Evolutionary conservation across 129 eudicot species (phyloP), one percentile per base, ranked within the genome.

Genomic region (Artemisia tridentata): DNA sequence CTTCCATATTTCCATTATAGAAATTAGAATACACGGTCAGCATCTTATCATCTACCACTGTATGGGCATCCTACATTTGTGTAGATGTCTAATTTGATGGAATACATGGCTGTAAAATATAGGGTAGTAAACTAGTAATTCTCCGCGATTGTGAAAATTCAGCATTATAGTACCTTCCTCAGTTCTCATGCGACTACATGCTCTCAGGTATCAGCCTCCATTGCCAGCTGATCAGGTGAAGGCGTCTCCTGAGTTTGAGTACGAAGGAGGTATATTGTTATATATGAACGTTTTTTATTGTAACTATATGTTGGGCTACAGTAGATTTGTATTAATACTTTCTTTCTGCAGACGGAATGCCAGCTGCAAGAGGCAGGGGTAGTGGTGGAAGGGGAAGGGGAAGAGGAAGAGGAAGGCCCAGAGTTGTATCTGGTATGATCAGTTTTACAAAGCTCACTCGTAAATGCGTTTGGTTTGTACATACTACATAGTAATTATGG

Each of bases 141-240:
- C 66, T 2, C 10, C 5, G 27, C n/a, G 18, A 16, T 11, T 19
- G 14, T 41, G 25, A n/a, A 38, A 3, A 65, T 45, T 53, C 18
- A 13, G 18, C 17, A 13, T 18, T 72, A 10, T 29, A 48, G 23
- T 71, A 45, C 25, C 23, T 71, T 9, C 47, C 5, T 41, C 1
- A 15, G 14, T 21, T 12, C 29, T 75, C 16, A 69, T 16, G 13
- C 3, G 4, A 9, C 67, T 72, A 65, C 18, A 49, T 64, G 1
- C 27, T 72, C 52, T 72, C 82, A 92, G 98, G 80, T 92, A 92
- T 73, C 98, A 92, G 74, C 87, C 89, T 34, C 98, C 98, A 64
- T 66, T 92, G 68, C 98, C 98, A 64, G 98, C 91, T 59, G 95
- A 92, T 77, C 96, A 82, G 80, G 96, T 92, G 78, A 92, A 80